Evolutionary conservation across 2,329 filamentous ascomycete species (phyloP), one percentile per base, ranked within the genome.

Genomic region (Bipolaris sorokiniana): DNA sequence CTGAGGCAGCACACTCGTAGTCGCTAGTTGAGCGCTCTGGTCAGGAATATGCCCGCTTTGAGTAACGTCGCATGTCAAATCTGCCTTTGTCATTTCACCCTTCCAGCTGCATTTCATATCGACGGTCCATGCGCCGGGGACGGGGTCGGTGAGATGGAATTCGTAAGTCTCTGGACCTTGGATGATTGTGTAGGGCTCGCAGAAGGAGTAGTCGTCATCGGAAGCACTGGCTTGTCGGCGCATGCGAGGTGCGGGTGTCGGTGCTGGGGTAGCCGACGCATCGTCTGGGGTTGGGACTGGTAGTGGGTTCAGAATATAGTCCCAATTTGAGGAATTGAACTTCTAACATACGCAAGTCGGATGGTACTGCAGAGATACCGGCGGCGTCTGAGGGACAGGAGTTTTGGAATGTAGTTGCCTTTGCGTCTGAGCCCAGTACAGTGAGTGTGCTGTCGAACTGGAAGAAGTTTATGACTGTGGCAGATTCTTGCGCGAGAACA

Each of bases 181-280:
- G 49, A 64, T 63, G n/a, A 72, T 48, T 10, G 65, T 71, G 22
- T 63, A 64, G 1, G 64, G 63, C 36, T 64, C 64, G 51, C 67
- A 70, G 31, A 64, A 23, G 16, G 42, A 34, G 16, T 58, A 51
- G 36, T 59, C 49, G 10, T 54, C 48, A 9, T 34, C 36, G 9
- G 45, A 28, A 11, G 41, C 22, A 23, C 46, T 33, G 10, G 60
- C 51, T 46, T 65, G 63, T 34, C 63, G 65, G 28, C 65, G 67
- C 31, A 66, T 46, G 33, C 57, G 65, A 47, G 65, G 59, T 7
- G 47, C 67, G 16, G 65, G 56, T 7, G 58, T 70, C 6, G 65
- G 56, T 1, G 55, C 40, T 28, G 68, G 61, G 16, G 54, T 54
- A 37, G 45, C 20, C 13, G 22, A 16, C 13, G 51, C 34, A 16